These are phyloP conservation scores for Mucor mucedo DNA, from an alignment of 371 early-diverging fungal species.

Conservation along the genomic window DNA sequence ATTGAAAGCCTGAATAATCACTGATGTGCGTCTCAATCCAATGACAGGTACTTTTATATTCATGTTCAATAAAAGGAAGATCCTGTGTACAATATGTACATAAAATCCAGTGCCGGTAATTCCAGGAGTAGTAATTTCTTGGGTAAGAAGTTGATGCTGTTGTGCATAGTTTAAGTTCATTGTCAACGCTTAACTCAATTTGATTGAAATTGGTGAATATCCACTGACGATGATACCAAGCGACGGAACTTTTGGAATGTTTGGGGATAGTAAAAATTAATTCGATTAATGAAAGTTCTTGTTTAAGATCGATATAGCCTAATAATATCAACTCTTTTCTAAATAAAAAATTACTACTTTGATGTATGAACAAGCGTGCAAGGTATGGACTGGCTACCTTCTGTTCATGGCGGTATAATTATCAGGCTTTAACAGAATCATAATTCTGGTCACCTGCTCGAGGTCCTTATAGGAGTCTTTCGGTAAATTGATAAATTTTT, in stretches of 20 bases:
- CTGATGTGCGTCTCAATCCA: constrained; percentile 59
- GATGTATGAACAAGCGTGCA: too few species aligned
- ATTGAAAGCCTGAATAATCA: constrained; percentile 62
- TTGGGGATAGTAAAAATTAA: constrained; percentile 57
- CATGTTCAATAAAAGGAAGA: constrained; percentile 4
- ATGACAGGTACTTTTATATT: constrained; percentile 34
- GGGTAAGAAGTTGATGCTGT: constrained; percentile 49
- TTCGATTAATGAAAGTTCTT: constrained; percentile 49
- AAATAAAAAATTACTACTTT: not conserved
- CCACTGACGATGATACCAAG: constrained; percentile 63
- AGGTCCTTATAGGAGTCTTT: not conserved
- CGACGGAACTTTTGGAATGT: constrained; percentile 61
- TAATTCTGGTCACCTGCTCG: constrained; percentile 36
- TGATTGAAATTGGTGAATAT: constrained; percentile 2
- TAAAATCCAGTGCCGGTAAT: constrained; percentile 56
- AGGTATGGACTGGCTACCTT: constrained; percentile 36
- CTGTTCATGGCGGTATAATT: constrained; percentile 61
- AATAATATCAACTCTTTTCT: constrained; percentile 51
- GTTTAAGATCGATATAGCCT: constrained; percentile 28
- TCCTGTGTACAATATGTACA: constrained; percentile 1
- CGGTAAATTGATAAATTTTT: constrained; percentile 15
- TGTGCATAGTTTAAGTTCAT: constrained; percentile 46
- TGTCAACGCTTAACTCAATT: constrained; percentile 24
- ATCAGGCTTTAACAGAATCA: constrained; percentile 61
- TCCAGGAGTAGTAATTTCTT: constrained; percentile 65